Conservation (phyloP, 768 basidiomycete genomes). For the Boletellus sp. region DNA sequence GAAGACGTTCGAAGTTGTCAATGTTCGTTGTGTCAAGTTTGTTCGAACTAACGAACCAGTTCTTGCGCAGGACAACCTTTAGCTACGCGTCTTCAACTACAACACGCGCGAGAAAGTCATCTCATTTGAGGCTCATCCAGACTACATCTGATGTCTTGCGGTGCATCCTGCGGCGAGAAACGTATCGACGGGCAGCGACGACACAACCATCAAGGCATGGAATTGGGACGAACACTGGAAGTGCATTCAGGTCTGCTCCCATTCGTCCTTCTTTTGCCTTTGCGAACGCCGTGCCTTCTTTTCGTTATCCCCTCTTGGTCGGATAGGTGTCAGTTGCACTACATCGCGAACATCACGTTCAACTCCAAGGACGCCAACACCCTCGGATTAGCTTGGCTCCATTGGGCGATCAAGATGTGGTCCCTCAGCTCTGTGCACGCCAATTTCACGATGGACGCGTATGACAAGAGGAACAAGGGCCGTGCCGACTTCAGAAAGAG, state of each 20-base stretch:
- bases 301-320: background rate
- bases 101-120: slow-evolving; percentile 97
- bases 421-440: slow-evolving; percentile 77
- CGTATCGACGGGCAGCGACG: slow-evolving; percentile 93
- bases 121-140: slow-evolving; percentile 95
- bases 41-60: slow-evolving; percentile 99
- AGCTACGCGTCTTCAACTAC: slow-evolving; percentile 96
- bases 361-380: slow-evolving; percentile 98
- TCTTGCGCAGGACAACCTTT: slow-evolving; percentile 86
- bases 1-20: slow-evolving; percentile 95
- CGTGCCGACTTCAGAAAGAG: slow-evolving; percentile 99
- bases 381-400: slow-evolving; percentile 95
- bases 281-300: background rate
- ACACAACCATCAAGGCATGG: slow-evolving; percentile 99
- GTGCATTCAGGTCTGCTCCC: slow-evolving; percentile 75
- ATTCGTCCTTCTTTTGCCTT: background rate
- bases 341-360: slow-evolving; percentile 97
- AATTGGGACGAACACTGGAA: slow-evolving; percentile 99
- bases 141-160: slow-evolving; percentile 95
- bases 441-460: slow-evolving; percentile 97
- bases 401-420: slow-evolving; percentile 99
- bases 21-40: slow-evolving; percentile 94
- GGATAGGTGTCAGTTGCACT: slow-evolving; percentile 89
- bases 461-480: slow-evolving; percentile 99
- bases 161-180: slow-evolving; percentile 92